Percentiles rank a stretch among this genome's conserved stretches.
These are phyloP conservation scores for Phoma sp. DNA, from an alignment of 2,329 filamentous ascomycete species.

Conservation along the genomic window DNA sequence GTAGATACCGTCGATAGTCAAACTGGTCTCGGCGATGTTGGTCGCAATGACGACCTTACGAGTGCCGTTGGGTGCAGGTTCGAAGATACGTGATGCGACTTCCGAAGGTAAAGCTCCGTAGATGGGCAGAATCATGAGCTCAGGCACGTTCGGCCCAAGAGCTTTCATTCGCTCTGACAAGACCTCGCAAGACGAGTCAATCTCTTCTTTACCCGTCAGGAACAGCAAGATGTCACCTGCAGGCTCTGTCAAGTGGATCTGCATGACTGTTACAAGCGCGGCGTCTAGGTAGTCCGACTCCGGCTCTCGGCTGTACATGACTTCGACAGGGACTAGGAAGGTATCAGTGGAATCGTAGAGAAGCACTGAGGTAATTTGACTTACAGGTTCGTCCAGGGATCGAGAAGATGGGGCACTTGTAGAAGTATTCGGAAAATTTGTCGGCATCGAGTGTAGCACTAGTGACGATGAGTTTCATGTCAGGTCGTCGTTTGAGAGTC, in stretches of 20 bases:
- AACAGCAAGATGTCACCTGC: constrained; percentile 95
- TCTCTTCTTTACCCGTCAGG: constrained; percentile 96
- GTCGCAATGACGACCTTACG: constrained; percentile 97
- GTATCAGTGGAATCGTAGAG: background rate
- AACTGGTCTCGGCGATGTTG: constrained; percentile 97
- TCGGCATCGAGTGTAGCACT: constrained; percentile 97
- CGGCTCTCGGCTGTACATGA: constrained; percentile 93
- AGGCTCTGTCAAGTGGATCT: constrained; percentile 93
- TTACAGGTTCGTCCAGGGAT: constrained; percentile 86
- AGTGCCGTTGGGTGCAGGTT: constrained; percentile 82
- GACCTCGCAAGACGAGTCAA: constrained; percentile 93
- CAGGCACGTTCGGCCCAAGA: constrained; percentile 85
- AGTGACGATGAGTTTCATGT: constrained; percentile 99
- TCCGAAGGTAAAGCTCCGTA: constrained; percentile 93
- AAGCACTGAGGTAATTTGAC: background rate
- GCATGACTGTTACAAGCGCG: constrained; percentile 95
- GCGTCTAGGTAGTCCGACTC: constrained; percentile 96
- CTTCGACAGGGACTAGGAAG: constrained; percentile 75
- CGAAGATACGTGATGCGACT: constrained; percentile 93
- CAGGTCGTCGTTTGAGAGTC: constrained; percentile 78
- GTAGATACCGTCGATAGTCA: constrained; percentile 97
- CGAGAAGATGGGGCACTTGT: constrained; percentile 93
- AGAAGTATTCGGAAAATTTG: constrained; percentile 96
- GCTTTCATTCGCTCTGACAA: constrained; percentile 96
- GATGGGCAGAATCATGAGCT: constrained; percentile 92